phyloP scores from a whole-genome alignment of 2,329 filamentous ascomycete genomes.

The Aspergillus sp. region DNA sequence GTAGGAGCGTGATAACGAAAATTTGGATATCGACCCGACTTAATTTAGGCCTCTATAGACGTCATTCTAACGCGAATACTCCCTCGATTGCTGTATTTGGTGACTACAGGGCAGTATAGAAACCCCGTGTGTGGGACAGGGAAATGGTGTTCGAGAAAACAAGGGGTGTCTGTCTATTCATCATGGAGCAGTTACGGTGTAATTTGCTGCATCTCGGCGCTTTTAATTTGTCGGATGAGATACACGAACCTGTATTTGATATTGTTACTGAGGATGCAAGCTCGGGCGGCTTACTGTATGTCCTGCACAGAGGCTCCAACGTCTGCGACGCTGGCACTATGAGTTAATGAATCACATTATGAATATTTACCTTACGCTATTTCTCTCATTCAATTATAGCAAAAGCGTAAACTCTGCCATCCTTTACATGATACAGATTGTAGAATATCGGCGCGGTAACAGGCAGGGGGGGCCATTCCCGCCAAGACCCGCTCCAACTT shows the following conservation, averaged over 20 bases:
- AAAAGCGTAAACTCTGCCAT: background rate
- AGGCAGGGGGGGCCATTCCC: background rate
- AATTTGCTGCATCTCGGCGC: background rate
- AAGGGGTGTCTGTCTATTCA: background rate
- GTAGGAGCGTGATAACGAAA: conserved; percentile 19
- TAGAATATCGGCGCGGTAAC: background rate
- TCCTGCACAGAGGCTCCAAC: conserved; percentile 22
- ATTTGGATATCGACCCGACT: conserved; percentile 7
- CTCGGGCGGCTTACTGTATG: conserved; percentile 20
- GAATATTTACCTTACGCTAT: conserved; percentile 8
- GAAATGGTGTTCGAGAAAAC: background rate
- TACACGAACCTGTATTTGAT: conserved; percentile 19
- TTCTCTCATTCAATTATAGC: background rate
- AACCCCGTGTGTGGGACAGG: background rate
- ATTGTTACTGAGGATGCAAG: conserved; percentile 16
- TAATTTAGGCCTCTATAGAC: conserved; percentile 8
- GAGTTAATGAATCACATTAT: conserved; percentile 32
- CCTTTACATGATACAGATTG: too few species aligned
- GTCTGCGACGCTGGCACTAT: conserved; percentile 30
- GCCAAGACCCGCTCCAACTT: conserved; percentile 20
- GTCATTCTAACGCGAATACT: background rate
- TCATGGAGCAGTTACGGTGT: background rate
- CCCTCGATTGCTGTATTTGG: conserved; percentile 9
- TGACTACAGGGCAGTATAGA: conserved; percentile 14
- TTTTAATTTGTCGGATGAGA: conserved; percentile 12